Evolutionary conservation across 306 rosid genomes (phyloP), one percentile per base, ranked within the genome.

Genomic region (Prunus mongolica): DNA sequence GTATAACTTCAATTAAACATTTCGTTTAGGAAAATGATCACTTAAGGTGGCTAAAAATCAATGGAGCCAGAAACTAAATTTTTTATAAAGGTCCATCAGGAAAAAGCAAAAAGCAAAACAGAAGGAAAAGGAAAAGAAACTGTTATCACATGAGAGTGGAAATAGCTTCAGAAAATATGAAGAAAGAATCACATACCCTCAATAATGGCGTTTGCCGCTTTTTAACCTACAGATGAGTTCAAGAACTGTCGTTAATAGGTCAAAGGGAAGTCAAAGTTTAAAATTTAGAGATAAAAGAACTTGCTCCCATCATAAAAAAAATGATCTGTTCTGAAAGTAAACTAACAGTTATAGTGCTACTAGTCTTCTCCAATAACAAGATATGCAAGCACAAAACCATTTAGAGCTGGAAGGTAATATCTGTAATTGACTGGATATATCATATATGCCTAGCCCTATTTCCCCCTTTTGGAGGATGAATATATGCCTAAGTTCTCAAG

Each of bases 161-260:
- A 22, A 22, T 47, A 15, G 34, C n/a, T 73, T 60, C 51, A 27
- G 15, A 52, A 77, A 72, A 20, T 64, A 38, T 20, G 25, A 61
- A 32, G 32, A 75, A 77, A 77, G 74, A 78, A 70, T 74, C 62
- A 77, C 93, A 75, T 80, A 92, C 99, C 99, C 89, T 92, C 84
- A 95, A 82, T 76, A 89, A 75, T 54, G 99, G 99, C 10, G 99
- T 90, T 67, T 90, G 89, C 41, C 15, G 90, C 77, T 80, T 89
- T 85, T 89, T 90, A 80, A 95, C 92, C 99, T 95, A 87, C 86
- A 84, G 58, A 71, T 22, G 34, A 75, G 78, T 86, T 83, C 73
- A 83, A 75, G 65, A 80, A 73, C 68, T 25, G 30, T 69, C 8
- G 77, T 90, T 72, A 84, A 71, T 74, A 64, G n/a, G 47, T 52